These are phyloP conservation scores for Flagelloscypha sp. DNA, from an alignment of 768 basidiomycete species.

Conservation along the genomic window DNA sequence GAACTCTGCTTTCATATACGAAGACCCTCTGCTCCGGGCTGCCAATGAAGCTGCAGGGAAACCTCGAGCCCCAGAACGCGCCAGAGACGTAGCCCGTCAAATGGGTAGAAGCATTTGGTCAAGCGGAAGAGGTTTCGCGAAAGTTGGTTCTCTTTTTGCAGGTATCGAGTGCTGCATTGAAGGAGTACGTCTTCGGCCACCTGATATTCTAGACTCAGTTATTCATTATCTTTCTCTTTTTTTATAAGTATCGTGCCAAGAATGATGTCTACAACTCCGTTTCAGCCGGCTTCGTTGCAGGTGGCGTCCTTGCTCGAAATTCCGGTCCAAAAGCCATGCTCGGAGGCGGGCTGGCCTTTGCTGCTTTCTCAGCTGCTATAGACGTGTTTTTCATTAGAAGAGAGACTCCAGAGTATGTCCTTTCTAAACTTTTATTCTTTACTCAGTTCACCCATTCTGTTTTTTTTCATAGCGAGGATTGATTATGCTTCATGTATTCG, in stretches of 20 bases:
- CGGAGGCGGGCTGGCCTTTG: conserved; percentile 88
- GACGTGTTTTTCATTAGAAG: conserved; percentile 71
- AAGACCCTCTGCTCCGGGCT: conserved; percentile 78
- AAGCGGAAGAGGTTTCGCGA: conserved; percentile 86
- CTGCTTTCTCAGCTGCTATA: conserved; percentile 87
- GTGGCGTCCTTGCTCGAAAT: conserved; percentile 80
- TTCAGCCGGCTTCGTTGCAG: conserved; percentile 79
- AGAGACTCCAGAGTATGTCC: conserved; percentile 68
- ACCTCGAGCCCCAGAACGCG: conserved; percentile 72
- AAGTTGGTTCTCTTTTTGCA: conserved; percentile 91
- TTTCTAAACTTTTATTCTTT: conserved; percentile 4
- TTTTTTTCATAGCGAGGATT: too few relatives aligned
- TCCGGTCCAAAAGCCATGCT: conserved; percentile 80
- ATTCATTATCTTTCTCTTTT: neutral
- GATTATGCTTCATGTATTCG: too few relatives aligned
- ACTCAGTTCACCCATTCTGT: too few relatives aligned
- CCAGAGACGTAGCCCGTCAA: conserved; percentile 79
- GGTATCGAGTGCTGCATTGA: conserved; percentile 95
- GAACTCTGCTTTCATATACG: conserved; percentile 92
- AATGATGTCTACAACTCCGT: conserved; percentile 93
- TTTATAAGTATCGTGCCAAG: conserved; percentile 79
- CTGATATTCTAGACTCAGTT: conserved; percentile 1
- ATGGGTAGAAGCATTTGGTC: conserved; percentile 92
- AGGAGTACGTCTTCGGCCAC: conserved; percentile 50
- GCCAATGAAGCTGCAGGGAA: conserved; percentile 48